Conservation (phyloP, 208 protist species). For the Trypanosoma mega region DNA sequence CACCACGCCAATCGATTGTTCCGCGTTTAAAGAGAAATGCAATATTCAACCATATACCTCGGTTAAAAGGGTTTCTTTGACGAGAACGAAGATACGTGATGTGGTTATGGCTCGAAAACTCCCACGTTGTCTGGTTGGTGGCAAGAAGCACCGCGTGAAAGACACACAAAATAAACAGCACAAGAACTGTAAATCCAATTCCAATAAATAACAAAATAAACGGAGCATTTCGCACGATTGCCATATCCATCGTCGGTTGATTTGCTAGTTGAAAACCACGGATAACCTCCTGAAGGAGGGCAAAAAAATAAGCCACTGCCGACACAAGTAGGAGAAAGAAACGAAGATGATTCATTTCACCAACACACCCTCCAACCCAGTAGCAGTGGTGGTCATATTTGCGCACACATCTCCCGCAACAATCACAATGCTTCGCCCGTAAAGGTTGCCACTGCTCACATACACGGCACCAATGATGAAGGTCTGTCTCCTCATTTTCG, state of each 20-base stretch:
- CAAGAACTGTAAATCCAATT: constrained; percentile 4
- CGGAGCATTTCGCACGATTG: constrained; percentile 16
- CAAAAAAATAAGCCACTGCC: constrained; percentile 11
- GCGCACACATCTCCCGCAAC: constrained; percentile 71
- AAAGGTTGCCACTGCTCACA: constrained; percentile 52
- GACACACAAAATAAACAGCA: constrained; percentile 9
- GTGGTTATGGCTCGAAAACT: constrained; percentile 18
- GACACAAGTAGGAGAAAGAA: constrained; percentile 28
- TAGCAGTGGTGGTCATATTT: constrained; percentile 90
- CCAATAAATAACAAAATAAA: constrained; percentile 13
- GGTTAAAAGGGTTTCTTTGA: constrained; percentile 25
- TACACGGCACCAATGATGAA: constrained; percentile 19
- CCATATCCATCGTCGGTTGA: background rate
- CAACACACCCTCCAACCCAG: constrained; percentile 87
- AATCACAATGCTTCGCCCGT: constrained; percentile 76
- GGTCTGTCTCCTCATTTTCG: constrained; percentile 4
- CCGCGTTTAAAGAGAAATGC: constrained; percentile 18
- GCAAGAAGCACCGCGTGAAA: constrained; percentile 15
- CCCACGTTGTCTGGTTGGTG: constrained; percentile 31
- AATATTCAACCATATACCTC: constrained; percentile 23
- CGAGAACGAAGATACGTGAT: constrained; percentile 28
- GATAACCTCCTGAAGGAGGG: constrained; percentile 4
- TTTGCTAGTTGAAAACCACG: constrained; percentile 18
- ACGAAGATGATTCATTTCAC: constrained; percentile 67
- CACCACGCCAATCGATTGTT: constrained; percentile 20